Conservation (phyloP, 352 stramenopile genomes). For the Thalassiosira livingstoniorum region DNA sequence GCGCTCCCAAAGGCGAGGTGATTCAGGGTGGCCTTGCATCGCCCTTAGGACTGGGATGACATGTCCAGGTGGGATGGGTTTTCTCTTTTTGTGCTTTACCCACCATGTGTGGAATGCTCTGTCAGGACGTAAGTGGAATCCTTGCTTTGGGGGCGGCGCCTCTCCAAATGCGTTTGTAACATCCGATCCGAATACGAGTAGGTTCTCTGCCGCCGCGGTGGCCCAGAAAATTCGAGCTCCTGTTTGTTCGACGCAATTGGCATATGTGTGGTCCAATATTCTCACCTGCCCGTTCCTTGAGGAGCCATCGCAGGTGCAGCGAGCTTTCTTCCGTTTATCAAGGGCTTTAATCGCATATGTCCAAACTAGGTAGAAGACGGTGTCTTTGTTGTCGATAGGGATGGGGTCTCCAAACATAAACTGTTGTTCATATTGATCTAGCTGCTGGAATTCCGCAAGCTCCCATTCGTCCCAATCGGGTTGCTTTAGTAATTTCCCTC, state of each 20-base stretch:
- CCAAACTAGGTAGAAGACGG: no score
- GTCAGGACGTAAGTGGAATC: background rate
- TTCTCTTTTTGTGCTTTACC: slow-evolving; percentile 17
- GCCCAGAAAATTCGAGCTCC: background rate
- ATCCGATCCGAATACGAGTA: background rate
- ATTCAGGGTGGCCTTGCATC: slow-evolving; percentile 64
- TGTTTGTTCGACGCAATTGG: slow-evolving; percentile 11
- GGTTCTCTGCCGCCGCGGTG: slow-evolving; percentile 8
- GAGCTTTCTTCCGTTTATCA: slow-evolving; percentile 11
- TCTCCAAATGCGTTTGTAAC: no score
- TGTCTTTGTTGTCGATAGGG: no score
- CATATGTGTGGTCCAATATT: slow-evolving; percentile 16
- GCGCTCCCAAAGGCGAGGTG: no score
- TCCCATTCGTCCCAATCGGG: background rate
- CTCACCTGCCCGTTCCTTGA: background rate
- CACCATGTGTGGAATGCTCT: slow-evolving; percentile 35
- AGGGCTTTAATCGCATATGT: no score
- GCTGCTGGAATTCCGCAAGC: background rate
- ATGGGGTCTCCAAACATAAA: background rate
- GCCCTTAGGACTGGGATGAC: background rate
- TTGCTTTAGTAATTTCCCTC: background rate
- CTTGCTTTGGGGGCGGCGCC: no score
- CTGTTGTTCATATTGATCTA: background rate
- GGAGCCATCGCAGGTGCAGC: slow-evolving; percentile 7
- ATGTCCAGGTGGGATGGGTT: background rate